Base-by-base conservation (phyloP, 2,329 filamentous ascomycete species). In the Bipolaris gigantea region DNA sequence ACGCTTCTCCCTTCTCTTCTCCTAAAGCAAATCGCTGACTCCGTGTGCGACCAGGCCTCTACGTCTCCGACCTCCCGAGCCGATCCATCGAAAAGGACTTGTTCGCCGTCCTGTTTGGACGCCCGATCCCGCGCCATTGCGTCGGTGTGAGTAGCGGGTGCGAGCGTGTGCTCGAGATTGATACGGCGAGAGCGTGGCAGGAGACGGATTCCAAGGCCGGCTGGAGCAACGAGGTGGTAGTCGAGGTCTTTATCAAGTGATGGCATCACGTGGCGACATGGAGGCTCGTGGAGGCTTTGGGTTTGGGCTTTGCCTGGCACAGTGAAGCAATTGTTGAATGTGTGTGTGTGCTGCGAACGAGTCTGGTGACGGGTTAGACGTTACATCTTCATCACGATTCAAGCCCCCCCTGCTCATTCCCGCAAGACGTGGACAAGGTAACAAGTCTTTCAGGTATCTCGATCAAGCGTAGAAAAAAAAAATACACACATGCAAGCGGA, bases 181-280 rank as follows among this genome's bases (percentile, higher is more conserved):
- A 97, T 77, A 73, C 90, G 11, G 82, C 85, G 61, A 79, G 76
- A 27, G 93, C 93, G 0, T 97, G 92, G 92, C 82, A 83, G 41
- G 85, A 89, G 64, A 81, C 92, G 78, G 83, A 81, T 0, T 78
- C 94, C 50, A 77, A 85, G 53, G 81, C 84, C 34, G 85, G 88
- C 7, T 95, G 89, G 87, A 88, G 85, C 60, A 96, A 96, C 42
- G 71, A 74, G 47, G 67, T 73, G 15, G 67, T 64, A 27, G 59
- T 74, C 1, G 71, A 74, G 48, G 61, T 74, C 1, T 52, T 72
- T 2, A n/a, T n/a, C n/a, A n/a, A n/a, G n/a, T n/a, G n/a, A n/a
- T n/a, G n/a, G n/a, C n/a, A n/a, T n/a, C n/a, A n/a, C n/a, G n/a
- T n/a, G n/a, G n/a, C n/a, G n/a, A n/a, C n/a, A n/a, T n/a, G n/a